Evolutionary conservation across 2,329 filamentous ascomycete genomes (phyloP).

Genomic region (Ilyonectria robusta): DNA sequence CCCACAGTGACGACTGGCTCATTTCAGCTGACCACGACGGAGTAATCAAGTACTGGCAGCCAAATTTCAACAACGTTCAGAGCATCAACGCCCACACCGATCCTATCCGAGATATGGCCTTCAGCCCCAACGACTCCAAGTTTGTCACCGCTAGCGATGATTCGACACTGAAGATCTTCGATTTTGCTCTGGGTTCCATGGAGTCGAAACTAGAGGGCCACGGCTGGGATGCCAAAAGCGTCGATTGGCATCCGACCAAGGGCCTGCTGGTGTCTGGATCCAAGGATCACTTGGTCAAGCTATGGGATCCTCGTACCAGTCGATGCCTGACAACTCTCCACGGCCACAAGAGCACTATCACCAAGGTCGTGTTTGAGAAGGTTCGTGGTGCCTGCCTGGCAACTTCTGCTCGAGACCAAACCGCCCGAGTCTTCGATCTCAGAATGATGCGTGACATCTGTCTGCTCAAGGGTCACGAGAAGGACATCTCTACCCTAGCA

Average conservation of each 20-base stretch:
- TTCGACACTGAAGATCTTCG: constrained; percentile 93
- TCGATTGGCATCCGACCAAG: constrained; percentile 98
- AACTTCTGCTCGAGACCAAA: constrained; percentile 93
- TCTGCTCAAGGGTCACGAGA: constrained; percentile 93
- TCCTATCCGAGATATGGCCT: constrained; percentile 90
- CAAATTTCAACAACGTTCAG: constrained; percentile 99
- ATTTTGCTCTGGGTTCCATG: constrained; percentile 89
- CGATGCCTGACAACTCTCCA: constrained; percentile 94
- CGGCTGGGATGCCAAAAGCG: constrained; percentile 96
- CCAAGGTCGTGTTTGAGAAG: constrained; percentile 91
- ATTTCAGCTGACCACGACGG: constrained; percentile 96
- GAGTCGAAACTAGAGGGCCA: constrained; percentile 92
- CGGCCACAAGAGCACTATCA: constrained; percentile 97
- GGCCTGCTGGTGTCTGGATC: constrained; percentile 95
- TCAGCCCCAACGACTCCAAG: constrained; percentile 93
- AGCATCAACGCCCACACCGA: constrained; percentile 92
- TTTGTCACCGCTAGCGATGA: constrained; percentile 98
- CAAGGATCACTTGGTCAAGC: constrained; percentile 96
- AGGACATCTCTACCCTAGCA: constrained; percentile 91
- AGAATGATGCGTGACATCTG: constrained; percentile 99
- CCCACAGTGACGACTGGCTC: constrained; percentile 96
- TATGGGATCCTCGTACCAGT: constrained; percentile 96
- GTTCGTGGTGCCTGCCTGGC: constrained; percentile 88
- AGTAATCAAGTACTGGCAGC: constrained; percentile 98
- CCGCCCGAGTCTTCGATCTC: constrained; percentile 92